Base-by-base conservation (phyloP, 352 stramenopile species). In the Globisporangium parvum region DNA sequence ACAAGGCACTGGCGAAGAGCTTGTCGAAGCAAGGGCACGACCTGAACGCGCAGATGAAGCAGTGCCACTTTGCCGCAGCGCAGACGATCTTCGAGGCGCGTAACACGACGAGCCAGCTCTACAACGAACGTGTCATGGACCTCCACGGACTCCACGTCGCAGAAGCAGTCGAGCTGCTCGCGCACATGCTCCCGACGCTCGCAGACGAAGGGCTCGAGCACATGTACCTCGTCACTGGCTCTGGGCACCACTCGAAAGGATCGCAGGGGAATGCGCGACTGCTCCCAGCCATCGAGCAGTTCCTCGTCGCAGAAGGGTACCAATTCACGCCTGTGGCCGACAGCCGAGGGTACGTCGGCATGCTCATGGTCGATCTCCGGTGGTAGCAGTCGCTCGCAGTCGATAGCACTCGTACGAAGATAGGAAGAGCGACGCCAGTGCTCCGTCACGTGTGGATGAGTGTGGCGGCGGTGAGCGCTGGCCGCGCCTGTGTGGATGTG, bases 11-110 rank as follows among this genome's bases (percentile, higher is more conserved):
- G 47, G 84, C 84, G 23, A 86, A 84, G 58, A 71, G 67, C 23
- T 53, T 94, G 51, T 94, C 84, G 14, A 76, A 69, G 17, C 77
- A 92, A 66, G 84, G 84, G 21, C 84, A 92, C 61, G 73, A 88
- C 33, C 86, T 85, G 69, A 94, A 91, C 47, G 69, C 58, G 24
- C 83, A 91, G 66, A 94, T 94, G 84, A 94, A 94, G 63, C 69
- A 83, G 17, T 80, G 69, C 51, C 84, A 94, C 65, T 92, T 85
- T 57, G 46, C 78, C 12, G 84, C 84, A 3, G 84, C 84, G 28
- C 75, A 74, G 17, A 69, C 80, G 45, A 92, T 94, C 55, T 94
- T 94, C 49, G 76, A 92, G 54, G 63, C 75, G 46, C 80, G 84
- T 20, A 94, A 94, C 55, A 77, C 84, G 51, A 67, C 75, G 21